Evolutionary conservation across 2,329 filamentous ascomycete genomes (phyloP).

Genomic region (Talaromyces sp.): DNA sequence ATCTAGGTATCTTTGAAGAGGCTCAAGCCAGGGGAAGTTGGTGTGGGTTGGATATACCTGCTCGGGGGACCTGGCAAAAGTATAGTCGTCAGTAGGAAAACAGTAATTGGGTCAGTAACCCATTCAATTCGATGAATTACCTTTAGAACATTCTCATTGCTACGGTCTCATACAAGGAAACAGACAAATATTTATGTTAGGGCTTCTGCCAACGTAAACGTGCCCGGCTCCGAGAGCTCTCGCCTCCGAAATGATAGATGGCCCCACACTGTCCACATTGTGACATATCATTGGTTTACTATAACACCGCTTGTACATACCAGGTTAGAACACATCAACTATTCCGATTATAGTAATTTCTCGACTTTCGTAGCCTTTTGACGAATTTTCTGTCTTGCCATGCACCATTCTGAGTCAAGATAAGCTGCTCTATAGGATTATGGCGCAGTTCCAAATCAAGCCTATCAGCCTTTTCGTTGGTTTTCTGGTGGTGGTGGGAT

Average conservation of each 20-base stretch:
- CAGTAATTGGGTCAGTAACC: no score
- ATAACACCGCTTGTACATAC: not conserved
- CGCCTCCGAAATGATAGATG: not conserved
- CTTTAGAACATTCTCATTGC: not conserved
- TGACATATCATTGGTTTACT: not conserved
- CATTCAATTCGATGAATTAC: no score
- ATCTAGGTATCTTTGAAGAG: not conserved
- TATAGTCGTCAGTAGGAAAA: no score
- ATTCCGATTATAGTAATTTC: not conserved
- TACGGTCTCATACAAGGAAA: not conserved
- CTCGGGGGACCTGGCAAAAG: no score
- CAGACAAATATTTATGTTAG: not conserved
- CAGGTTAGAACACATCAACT: not conserved
- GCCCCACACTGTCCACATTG: not conserved
- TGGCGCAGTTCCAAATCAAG: no score
- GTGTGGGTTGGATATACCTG: no score
- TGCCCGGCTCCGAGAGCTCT: not conserved
- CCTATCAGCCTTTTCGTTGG: not conserved
- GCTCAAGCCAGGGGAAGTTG: not conserved
- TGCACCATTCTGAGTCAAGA: no score
- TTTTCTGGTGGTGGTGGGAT: not conserved
- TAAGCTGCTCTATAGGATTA: no score
- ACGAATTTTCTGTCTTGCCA: not conserved
- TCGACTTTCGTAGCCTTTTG: not conserved
- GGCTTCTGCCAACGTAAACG: no score